Conservation (phyloP, 2,329 filamentous ascomycete species). For the Pleomassaria siparia region DNA sequence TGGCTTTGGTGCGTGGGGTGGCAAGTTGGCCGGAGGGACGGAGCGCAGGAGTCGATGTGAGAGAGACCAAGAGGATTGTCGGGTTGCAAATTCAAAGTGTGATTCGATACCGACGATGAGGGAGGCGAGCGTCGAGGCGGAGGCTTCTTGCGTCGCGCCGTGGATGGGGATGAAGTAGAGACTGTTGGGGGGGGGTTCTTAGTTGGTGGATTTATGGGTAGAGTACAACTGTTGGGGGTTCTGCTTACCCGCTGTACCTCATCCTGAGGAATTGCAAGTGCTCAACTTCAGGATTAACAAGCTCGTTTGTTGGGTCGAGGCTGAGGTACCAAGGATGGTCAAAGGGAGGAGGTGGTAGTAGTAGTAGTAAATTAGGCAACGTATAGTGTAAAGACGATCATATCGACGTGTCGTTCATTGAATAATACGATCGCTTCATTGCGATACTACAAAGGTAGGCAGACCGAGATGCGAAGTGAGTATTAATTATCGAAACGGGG, state of each 20-base stretch:
- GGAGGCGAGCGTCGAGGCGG: conserved; percentile 21
- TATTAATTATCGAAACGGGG: background rate
- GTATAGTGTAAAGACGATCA: background rate
- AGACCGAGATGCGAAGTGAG: background rate
- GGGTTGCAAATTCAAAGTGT: conserved; percentile 24
- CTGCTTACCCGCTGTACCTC: conserved; percentile 23
- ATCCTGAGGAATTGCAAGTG: conserved; percentile 6
- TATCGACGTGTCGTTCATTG: background rate
- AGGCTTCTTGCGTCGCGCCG: conserved; percentile 22
- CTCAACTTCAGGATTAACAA: background rate
- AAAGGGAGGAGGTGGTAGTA: background rate
- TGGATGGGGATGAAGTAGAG: conserved; percentile 38
- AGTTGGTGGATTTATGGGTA: no score
- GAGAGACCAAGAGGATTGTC: conserved; percentile 29
- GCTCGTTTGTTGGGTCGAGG: no score
- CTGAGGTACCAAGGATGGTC: no score
- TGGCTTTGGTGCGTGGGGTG: conserved; percentile 2
- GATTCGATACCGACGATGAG: conserved; percentile 32
- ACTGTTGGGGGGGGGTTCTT: conserved; percentile 18
- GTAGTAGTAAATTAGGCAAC: background rate
- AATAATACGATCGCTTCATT: background rate
- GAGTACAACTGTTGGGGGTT: background rate
- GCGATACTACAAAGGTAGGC: background rate
- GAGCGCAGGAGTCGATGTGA: conserved; percentile 38
- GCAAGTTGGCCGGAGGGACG: conserved; percentile 14